Conservation (phyloP, 2,329 filamentous ascomycete genomes). For the Aspergillus ustus region DNA sequence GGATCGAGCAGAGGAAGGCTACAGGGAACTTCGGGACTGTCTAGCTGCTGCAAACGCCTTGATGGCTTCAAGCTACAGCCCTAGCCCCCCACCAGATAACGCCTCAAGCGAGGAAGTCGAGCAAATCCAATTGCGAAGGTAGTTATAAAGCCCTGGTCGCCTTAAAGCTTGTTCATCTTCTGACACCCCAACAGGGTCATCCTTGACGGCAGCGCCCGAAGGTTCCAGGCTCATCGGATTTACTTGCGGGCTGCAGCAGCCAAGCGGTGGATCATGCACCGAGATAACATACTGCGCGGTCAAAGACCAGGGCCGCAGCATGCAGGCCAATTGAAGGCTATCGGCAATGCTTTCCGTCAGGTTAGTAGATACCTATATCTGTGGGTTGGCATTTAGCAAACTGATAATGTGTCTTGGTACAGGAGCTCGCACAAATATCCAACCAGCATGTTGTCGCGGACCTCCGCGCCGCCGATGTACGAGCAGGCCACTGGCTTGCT, state of each 20-base stretch:
- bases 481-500: conserved; percentile 64
- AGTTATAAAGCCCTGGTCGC: conserved; percentile 25
- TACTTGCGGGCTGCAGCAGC: conserved; percentile 64
- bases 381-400: not conserved
- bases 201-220: conserved; percentile 61
- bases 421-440: conserved; percentile 63
- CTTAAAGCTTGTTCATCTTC: conserved; percentile 20
- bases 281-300: conserved; percentile 56
- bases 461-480: conserved; percentile 58
- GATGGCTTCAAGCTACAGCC: conserved; percentile 58
- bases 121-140: conserved; percentile 62
- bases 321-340: conserved; percentile 52
- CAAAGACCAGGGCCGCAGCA: conserved; percentile 55
- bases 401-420: conserved; percentile 8
- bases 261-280: conserved; percentile 61
- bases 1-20: conserved; percentile 64
- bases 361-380: conserved; percentile 36
- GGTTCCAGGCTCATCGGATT: conserved; percentile 65
- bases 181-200: conserved; percentile 55
- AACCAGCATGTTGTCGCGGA: conserved; percentile 61
- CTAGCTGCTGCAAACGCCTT: conserved; percentile 59
- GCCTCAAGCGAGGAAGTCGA: conserved; percentile 57
- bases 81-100: conserved; percentile 46
- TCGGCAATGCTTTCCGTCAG: conserved; percentile 53
- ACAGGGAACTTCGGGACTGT: conserved; percentile 61